phyloP scores from a whole-genome alignment of 139 green algal species.

The Closterium sp. region DNA sequence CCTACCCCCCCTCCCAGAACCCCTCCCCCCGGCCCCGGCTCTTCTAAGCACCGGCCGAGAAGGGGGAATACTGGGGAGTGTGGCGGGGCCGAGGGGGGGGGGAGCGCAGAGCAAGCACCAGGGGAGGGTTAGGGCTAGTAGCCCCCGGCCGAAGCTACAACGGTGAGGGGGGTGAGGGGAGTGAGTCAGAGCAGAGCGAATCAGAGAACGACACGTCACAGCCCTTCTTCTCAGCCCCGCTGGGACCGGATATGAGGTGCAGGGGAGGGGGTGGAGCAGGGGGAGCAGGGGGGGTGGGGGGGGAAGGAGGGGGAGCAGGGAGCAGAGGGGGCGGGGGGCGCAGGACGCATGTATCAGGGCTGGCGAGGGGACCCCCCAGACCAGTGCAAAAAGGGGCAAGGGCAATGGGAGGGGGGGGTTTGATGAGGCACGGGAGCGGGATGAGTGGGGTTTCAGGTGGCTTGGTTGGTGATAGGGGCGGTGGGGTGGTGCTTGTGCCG shows the following conservation, averaged over 20 bases:
- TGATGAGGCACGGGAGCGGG: background rate
- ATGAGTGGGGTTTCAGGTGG: background rate
- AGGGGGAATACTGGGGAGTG: background rate
- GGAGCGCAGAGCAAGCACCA: background rate
- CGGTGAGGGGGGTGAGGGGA: background rate
- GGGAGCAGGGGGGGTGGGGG: background rate
- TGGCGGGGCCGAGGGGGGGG: background rate
- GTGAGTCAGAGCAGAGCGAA: background rate
- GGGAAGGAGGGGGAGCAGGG: too few relatives aligned
- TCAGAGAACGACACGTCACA: background rate
- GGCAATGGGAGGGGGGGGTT: background rate
- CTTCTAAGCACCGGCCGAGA: background rate
- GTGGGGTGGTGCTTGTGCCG: background rate
- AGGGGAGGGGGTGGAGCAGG: background rate
- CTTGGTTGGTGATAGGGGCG: background rate
- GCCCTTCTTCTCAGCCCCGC: background rate
- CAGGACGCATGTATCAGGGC: background rate
- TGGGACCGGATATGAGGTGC: background rate
- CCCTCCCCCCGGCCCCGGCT: background rate
- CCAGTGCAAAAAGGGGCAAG: background rate
- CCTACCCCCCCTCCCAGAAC: background rate
- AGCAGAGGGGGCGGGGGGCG: background rate
- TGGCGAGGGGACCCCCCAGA: background rate
- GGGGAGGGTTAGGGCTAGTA: background rate
- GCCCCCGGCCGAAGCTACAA: background rate